Evolutionary conservation across 108 stramenopile species (phyloP), one percentile per base, ranked within the genome.

Genomic region (Cylindrotheca fusiformis): DNA sequence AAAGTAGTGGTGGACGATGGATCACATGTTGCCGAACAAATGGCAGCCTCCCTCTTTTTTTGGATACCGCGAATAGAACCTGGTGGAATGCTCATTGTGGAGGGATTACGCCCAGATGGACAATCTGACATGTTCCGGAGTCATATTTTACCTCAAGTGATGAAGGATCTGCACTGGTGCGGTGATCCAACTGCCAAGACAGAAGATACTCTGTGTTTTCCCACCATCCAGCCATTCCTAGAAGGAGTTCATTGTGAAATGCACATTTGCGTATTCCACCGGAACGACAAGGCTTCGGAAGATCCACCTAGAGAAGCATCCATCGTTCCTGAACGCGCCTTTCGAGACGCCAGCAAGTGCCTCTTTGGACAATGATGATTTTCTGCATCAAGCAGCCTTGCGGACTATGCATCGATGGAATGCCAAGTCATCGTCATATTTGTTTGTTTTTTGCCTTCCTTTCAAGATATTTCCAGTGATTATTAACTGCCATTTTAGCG

Each of bases 111-210:
- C 31, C 65, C 65, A 22, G 21, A 21, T 22, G 0, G 2, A 1
- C 67, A 51, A 27, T 77, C 80, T 8, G 71, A 85, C 54, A 44
- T 54, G 25, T 85, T 85, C 32, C 55, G 78, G 10, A 76, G 77
- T n/a, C 74, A 82, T 21, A 68, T 82, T 41, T 53, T 85, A 29
- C 84, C 84, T 0, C 84, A 82, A 65, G 33, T 82, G 17, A 71
- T 85, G 72, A 72, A 67, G 56, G 84, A 85, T 64, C 67, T 85
- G 55, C 84, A 85, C 48, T 85, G 54, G 50, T 85, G 84, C 44
- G 80, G 83, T n/a, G 36, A 41, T 41, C 6, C 12, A 6, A n/a
- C 6, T 20, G 50, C 6, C 8, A n/a, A 14, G 12, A 20, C 24
- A 24, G 26, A 41, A 10, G 10, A 6, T 10, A 14, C 6, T 41